A percentile compares a stretch with the other conserved stretches of the same genome.
These are phyloP conservation scores for Edaphochlamys debaryana DNA, from an alignment of 139 green algal species.

Conservation along the genomic window DNA sequence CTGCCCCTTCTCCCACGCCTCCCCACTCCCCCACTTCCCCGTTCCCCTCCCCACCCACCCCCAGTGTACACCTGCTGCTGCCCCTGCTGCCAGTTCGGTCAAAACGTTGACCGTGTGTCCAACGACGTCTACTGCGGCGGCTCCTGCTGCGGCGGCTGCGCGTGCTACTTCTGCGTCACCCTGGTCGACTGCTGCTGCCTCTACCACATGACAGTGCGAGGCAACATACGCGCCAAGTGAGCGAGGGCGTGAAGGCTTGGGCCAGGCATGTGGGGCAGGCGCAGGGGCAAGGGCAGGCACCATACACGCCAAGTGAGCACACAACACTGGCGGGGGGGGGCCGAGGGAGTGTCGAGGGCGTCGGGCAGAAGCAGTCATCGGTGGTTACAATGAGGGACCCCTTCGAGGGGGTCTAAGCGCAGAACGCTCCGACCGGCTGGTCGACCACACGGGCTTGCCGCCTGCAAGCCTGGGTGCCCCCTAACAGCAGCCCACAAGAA, in stretches of 20 bases:
- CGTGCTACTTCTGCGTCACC: conserved; percentile 3
- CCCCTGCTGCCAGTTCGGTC: conserved; percentile 1
- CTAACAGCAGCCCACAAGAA: too few species aligned
- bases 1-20: neutral
- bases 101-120: conserved; percentile 19
- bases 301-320: too few species aligned
- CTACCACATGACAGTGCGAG: neutral
- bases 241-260: too few species aligned
- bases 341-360: too few species aligned
- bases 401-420: too few species aligned
- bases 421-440: too few species aligned
- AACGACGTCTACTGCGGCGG: neutral
- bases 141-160: conserved; percentile 15
- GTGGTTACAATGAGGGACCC: too few species aligned
- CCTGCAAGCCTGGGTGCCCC: too few species aligned
- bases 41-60: neutral
- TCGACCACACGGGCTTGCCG: too few species aligned
- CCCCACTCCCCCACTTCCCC: neutral
- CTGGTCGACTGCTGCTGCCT: neutral
- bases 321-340: neutral
- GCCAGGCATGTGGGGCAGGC: too few species aligned
- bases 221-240: neutral
- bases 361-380: too few species aligned
- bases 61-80: conserved; percentile 12
- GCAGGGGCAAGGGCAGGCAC: too few species aligned